Conservation (phyloP, 1,139 yeast genomes). For the Hyphopichia khmerensis region DNA sequence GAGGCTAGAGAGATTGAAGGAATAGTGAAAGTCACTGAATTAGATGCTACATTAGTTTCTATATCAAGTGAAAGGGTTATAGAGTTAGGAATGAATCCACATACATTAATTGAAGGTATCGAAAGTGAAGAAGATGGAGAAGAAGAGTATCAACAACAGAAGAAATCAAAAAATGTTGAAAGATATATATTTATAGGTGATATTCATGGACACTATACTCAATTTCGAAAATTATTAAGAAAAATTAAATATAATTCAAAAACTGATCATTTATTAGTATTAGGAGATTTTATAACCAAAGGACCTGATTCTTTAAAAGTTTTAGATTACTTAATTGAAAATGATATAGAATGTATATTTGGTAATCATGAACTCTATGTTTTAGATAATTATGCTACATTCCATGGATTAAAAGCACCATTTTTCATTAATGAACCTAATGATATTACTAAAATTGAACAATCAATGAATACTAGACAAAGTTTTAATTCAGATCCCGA, state of each 20-base stretch:
- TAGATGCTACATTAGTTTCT: constrained; percentile 26
- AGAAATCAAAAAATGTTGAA: constrained; percentile 15
- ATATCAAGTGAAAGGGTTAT: constrained; percentile 16
- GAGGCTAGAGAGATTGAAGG: constrained; percentile 25
- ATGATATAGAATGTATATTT: constrained; percentile 67
- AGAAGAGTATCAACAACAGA: constrained; percentile 3
- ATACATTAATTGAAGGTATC: not conserved
- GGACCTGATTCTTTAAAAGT: constrained; percentile 77
- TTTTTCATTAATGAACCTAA: constrained; percentile 8
- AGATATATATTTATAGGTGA: constrained; percentile 79
- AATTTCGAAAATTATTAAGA: constrained; percentile 51
- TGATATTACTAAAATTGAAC: not conserved
- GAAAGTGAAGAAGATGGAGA: constrained; percentile 3
- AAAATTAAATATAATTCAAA: constrained; percentile 42
- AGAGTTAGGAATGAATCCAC: constrained; percentile 14
- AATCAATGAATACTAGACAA: constrained; percentile 4
- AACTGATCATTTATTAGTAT: constrained; percentile 60
- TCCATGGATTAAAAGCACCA: constrained; percentile 49
- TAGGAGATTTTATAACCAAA: constrained; percentile 86
- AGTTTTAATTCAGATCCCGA: constrained; percentile 55
- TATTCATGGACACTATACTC: constrained; percentile 74
- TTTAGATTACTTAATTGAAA: constrained; percentile 61
- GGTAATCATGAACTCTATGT: constrained; percentile 87
- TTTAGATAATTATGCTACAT: constrained; percentile 57
- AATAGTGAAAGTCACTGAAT: constrained; percentile 24